Base-by-base conservation (phyloP, 805 yeast species). In the Candida loeiensis region DNA sequence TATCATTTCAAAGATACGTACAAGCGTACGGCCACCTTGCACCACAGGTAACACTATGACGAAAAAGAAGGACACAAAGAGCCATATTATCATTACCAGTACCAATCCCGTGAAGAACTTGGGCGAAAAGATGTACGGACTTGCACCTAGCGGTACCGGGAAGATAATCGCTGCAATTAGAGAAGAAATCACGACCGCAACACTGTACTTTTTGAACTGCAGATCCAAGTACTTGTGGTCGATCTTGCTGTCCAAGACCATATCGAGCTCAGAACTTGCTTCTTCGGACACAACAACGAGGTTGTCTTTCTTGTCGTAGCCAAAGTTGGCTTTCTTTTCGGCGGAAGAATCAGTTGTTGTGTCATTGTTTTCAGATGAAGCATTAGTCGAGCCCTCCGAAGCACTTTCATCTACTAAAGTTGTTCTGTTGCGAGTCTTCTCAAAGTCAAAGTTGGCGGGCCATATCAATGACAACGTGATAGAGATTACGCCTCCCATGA, bases 391-490 rank as follows among this genome's bases (percentile, higher is more conserved):
- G 6, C 9, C 24, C 6, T 21, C 9, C 24, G 6, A 9, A 6
- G 24, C 9, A 9, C 24, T 21, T 6, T 9, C 27, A 5, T 25
- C 27, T 4, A 37, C 38, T 32, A 59, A 46, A 35, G 60, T 54
- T 3, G 67, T 62, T 44, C 56, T 56, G 44, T 63, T 63, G 50
- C 70, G 56, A 4, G 67, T 63, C 13, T 32, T 46, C 16, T 54
- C 49, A 41, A 51, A 53, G 45, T 69, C 70, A 47, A 66, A 69
- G 39, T 65, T 55, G 9, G 62, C 69, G n/a, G 74, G 74, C 47
- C 56, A 55, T 27, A 66, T 53, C 35, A 58, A 43, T 3, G 71
- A 58, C 12, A 53, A 42, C 9, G 42, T 50, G 15, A 62, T 44
- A 3, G 71, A 53, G 29, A 63, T 53, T 7, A 64, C 41, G 24